These are phyloP conservation scores for Begonia loranthoides DNA, from an alignment of 306 rosid species.

Conservation along the genomic window DNA sequence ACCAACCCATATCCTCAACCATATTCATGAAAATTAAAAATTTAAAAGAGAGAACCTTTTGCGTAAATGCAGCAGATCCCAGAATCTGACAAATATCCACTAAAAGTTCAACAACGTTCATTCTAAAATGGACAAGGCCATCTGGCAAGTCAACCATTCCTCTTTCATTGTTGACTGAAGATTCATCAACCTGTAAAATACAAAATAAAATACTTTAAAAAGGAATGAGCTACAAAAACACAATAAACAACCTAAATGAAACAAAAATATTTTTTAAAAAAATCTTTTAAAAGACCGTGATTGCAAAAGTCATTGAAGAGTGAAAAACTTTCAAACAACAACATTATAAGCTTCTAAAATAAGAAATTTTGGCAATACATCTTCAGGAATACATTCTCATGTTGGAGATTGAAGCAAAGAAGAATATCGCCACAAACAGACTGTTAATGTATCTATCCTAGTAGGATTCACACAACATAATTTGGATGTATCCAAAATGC, in stretches of 20 bases:
- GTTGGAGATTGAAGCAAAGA: no score
- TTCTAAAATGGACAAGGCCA: conserved; percentile 75
- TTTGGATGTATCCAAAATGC: no score
- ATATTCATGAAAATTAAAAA: background rate
- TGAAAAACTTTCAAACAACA: background rate
- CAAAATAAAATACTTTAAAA: conserved; percentile 1
- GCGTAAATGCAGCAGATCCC: conserved; percentile 55
- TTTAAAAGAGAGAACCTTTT: conserved; percentile 37
- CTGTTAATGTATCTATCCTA: no score
- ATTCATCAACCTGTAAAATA: conserved; percentile 64
- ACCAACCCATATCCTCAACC: no score
- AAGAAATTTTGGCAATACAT: background rate
- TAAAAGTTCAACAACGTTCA: conserved; percentile 76
- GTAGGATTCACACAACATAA: no score
- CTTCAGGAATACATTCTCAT: no score
- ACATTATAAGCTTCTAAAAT: background rate
- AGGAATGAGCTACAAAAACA: background rate
- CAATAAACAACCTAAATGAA: no score
- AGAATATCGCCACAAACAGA: no score
- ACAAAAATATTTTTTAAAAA: no score
- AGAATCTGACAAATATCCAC: conserved; percentile 89
- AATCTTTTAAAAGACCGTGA: no score
- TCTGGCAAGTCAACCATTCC: conserved; percentile 75
- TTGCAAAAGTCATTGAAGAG: no score
- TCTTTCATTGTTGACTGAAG: conserved; percentile 46